Conservation (phyloP, 2,329 filamentous ascomycete genomes). For the Alternaria rosae region DNA sequence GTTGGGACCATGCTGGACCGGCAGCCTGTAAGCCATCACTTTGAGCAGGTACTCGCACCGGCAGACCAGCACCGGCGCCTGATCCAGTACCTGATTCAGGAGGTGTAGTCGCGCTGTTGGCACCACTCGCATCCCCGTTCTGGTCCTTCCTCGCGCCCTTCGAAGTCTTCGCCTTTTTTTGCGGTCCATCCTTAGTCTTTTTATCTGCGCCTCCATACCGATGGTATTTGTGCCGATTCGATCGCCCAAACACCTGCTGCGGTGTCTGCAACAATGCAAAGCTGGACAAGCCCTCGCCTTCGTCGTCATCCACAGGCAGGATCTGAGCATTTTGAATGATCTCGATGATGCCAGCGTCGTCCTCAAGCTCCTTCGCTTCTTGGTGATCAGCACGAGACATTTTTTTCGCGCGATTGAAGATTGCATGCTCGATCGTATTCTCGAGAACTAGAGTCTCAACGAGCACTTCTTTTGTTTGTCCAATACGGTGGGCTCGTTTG, state of each 20-base stretch:
- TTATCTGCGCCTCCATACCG: slow-evolving; percentile 30
- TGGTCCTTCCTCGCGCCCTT: slow-evolving; percentile 1
- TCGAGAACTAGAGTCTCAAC: slow-evolving; percentile 86
- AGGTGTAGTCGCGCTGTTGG: neutral
- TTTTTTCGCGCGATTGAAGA: slow-evolving; percentile 73
- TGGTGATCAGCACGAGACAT: slow-evolving; percentile 72
- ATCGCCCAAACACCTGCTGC: slow-evolving; percentile 56
- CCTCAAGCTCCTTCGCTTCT: slow-evolving; percentile 64
- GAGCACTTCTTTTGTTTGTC: slow-evolving; percentile 77
- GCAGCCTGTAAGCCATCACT: neutral
- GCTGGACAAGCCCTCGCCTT: slow-evolving; percentile 41
- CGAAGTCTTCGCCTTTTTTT: slow-evolving; percentile 26
- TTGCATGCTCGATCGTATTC: slow-evolving; percentile 83
- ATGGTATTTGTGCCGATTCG: slow-evolving; percentile 40
- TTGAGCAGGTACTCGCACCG: neutral
- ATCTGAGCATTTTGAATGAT: slow-evolving; percentile 66
- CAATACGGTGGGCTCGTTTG: slow-evolving; percentile 87
- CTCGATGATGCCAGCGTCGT: slow-evolving; percentile 64
- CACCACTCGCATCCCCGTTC: neutral
- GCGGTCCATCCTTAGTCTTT: slow-evolving; percentile 21
- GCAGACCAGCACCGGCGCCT: neutral
- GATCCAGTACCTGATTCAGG: neutral
- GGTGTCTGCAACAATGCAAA: slow-evolving; percentile 53
- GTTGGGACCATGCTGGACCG: neutral
- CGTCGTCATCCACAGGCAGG: slow-evolving; percentile 51